Evolutionary conservation across 2,329 filamentous ascomycete genomes (phyloP), one percentile per base, ranked within the genome.

Genomic region (Atkinsonella texensis): DNA sequence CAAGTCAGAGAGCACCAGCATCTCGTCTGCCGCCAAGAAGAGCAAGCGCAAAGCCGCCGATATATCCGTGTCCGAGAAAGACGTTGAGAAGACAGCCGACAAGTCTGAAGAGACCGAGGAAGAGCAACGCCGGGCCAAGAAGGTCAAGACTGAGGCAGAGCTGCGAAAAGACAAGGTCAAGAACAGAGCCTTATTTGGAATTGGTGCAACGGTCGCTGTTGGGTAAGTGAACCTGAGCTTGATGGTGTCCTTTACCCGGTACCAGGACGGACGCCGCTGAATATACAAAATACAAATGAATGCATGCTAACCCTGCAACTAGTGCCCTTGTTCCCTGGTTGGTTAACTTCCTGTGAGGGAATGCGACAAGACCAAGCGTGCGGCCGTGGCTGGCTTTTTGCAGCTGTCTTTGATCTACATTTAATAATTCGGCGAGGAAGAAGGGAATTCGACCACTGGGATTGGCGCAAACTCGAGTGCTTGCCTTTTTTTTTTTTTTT

Each of bases 161-260:
- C 67, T 94, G 58, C 84, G 84, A 68, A 90, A 89, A 71, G 85
- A 94, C 70, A 86, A 83, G 63, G 88, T 96, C 58, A 84, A 88
- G 70, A 88, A 84, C 68, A 81, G 89, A 63, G 89, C 93, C 46
- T 73, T 95, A 55, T 77, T 95, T 56, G 91, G 93, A 53, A 80
- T 97, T 50, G 87, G 84, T 56, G 89, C 89, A 53, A 93, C 88
- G 46, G 77, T 96, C 65, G 88, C 87, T 52, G 79, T 96, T 67
- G 90, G 90, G 93, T 97, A 80, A 73, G 89, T 85, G 15, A 15
- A 10, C 12, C 23, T 4, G 7, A 2, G 15, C 20, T 38, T 15
- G 49, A 49, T 23, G 20, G 50, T 23, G 20, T 13, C 43, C 28
- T 43, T 18, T 11, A 6, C 18, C 17, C 20, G 42, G 42, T 31